Evolutionary conservation across 768 basidiomycete genomes (phyloP).

Genomic region (Pleurotus cornucopiae): DNA sequence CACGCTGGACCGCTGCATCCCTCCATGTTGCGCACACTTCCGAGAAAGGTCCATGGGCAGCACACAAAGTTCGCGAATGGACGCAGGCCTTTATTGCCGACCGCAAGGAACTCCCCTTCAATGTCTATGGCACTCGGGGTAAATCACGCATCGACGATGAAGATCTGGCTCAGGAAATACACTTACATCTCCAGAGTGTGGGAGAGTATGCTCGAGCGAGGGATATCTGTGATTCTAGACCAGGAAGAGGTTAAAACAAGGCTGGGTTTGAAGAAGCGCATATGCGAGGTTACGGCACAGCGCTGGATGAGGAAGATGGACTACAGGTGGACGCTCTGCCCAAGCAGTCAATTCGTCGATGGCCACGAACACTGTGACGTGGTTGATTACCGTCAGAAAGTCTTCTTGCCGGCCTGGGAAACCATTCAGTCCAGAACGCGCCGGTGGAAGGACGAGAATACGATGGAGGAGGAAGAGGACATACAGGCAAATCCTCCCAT

Average conservation of each 20-base stretch:
- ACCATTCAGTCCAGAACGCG: constrained; percentile 3
- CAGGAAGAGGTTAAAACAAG: constrained; percentile 13
- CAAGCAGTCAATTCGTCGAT: constrained; percentile 25
- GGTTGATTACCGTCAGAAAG: constrained; percentile 20
- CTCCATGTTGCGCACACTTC: not conserved
- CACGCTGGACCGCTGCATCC: constrained; percentile 9
- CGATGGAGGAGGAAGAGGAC: constrained; percentile 5
- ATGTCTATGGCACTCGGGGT: not conserved
- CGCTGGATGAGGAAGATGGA: constrained; percentile 16
- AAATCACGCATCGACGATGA: constrained; percentile 14
- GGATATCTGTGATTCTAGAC: constrained; percentile 14
- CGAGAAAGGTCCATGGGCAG: not conserved
- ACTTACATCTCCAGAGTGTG: constrained; percentile 12
- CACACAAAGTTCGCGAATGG: constrained; percentile 16
- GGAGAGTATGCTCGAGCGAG: constrained; percentile 15
- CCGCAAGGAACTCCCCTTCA: constrained; percentile 9
- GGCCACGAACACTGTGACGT: constrained; percentile 30
- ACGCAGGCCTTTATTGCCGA: constrained; percentile 15
- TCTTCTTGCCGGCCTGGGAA: constrained; percentile 17
- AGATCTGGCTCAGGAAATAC: constrained; percentile 18
- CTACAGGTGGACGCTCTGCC: constrained; percentile 12
- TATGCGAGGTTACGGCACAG: constrained; percentile 15
- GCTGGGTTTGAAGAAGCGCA: constrained; percentile 8
- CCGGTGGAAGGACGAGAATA: not conserved
- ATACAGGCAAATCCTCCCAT: too few relatives aligned